Evolutionary conservation across 1,284 basidiomycete species (phyloP).

Genomic region (Earliella scabrosa): DNA sequence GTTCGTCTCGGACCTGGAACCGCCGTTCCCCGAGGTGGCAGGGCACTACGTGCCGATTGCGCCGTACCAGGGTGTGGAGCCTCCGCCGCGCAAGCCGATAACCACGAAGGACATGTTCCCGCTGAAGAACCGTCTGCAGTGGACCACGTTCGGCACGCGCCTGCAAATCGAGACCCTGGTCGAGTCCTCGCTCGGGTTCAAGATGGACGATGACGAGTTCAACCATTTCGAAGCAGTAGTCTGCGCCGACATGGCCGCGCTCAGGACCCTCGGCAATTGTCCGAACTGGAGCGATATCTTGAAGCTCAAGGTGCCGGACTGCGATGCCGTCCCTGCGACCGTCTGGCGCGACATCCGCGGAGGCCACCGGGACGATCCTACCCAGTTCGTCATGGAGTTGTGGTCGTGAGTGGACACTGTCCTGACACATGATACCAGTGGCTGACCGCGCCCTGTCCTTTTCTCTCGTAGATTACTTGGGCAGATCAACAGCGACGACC

Average conservation of each 20-base stretch:
- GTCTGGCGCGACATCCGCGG: slow-evolving; percentile 32
- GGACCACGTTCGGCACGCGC: slow-evolving; percentile 29
- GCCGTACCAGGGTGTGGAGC: background rate
- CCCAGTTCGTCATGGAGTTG: slow-evolving; percentile 21
- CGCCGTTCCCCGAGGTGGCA: slow-evolving; percentile 2
- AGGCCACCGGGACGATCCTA: slow-evolving; percentile 23
- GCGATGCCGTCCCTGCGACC: slow-evolving; percentile 20
- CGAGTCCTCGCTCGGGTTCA: slow-evolving; percentile 23
- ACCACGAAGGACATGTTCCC: slow-evolving; percentile 27
- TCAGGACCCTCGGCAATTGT: too few relatives aligned
- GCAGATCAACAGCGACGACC: background rate
- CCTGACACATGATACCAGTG: background rate
- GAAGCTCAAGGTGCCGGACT: background rate
- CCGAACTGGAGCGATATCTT: too few relatives aligned
- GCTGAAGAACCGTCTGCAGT: slow-evolving; percentile 24
- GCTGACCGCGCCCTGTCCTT: too few relatives aligned
- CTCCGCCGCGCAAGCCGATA: slow-evolving; percentile 12
- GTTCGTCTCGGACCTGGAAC: slow-evolving; percentile 14
- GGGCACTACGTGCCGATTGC: slow-evolving; percentile 21
- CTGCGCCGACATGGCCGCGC: slow-evolving; percentile 7
- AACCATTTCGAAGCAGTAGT: slow-evolving; percentile 18
- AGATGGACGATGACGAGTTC: slow-evolving; percentile 27
- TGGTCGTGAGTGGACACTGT: slow-evolving; percentile 23
- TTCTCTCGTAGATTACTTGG: background rate
- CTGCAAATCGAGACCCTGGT: slow-evolving; percentile 21